Base-by-base conservation (phyloP, 345 rosid genomes). In the Litchi chinensis region DNA sequence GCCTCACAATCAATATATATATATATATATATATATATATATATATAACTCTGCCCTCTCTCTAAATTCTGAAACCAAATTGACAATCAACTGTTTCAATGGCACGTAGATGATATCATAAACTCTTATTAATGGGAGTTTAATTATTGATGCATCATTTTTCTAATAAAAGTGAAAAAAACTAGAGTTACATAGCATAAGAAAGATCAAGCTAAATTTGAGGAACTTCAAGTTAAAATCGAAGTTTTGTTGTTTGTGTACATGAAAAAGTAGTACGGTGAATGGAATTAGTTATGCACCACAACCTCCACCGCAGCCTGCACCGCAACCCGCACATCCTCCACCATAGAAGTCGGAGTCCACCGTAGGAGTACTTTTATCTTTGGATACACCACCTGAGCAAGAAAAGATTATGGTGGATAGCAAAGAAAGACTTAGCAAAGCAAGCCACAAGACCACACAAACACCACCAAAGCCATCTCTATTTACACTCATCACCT, bases 341-440 rank as follows among this genome's bases (percentile, higher is more conserved):
- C 87, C 88, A 6, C 85, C 90, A 5, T 72, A 79, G 63, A 48
- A 6, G 77, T 57, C 44, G 3, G 88, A 62, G n/a, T 83, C 82
- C 0, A 52, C 78, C 0, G 80, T 77, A 59, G 76, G 57, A n/a
- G 80, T 18, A n/a, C n/a, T n/a, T 56, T 57, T 82, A 50, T 69
- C 85, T 68, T 83, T 69, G 28, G 92, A 80, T 10, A 60, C 82
- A 26, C 93, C 95, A 8, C 88, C 85, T 13, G 90, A 86, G 65
- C 93, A 91, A 19, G 88, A 82, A 64, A 91, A 87, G 74, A 93
- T 62, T 19, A 87, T 73, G 82, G 86, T 89, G 18, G 87, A 89
- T 48, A 92, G 68, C 43, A 85, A 54, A 74, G 86, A 87, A 67
- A 87, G 79, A 74, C 85, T 81, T 10, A 90, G 54, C 70, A 88